A percentile compares a stretch with the other conserved stretches of the same genome.
Evolutionary conservation across 2,329 filamentous ascomycete species (phyloP).

Genomic region (Botrytis sinoallii): DNA sequence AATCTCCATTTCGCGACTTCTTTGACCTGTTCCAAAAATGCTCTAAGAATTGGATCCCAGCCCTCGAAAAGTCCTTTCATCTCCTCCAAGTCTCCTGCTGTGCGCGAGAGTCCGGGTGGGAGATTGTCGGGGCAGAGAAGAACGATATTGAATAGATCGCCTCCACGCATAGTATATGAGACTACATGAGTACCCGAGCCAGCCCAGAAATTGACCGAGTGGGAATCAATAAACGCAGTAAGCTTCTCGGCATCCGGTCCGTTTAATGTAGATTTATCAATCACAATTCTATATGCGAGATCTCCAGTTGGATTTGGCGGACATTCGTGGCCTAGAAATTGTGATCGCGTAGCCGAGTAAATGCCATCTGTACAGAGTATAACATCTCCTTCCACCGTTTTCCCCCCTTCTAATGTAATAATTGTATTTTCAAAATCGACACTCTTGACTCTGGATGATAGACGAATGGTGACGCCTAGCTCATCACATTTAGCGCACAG

Average conservation of each 20-base stretch:
- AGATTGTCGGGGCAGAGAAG: constrained; percentile 63
- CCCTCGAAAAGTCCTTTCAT: constrained; percentile 57
- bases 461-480: constrained; percentile 41
- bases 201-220: constrained; percentile 51
- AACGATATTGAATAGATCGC: constrained; percentile 63
- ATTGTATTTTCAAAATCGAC: constrained; percentile 29
- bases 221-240: constrained; percentile 40
- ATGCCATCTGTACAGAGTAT: constrained; percentile 63
- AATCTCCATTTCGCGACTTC: constrained; percentile 68
- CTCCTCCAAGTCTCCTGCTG: constrained; percentile 55
- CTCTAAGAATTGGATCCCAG: constrained; percentile 60
- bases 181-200: constrained; percentile 50
- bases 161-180: constrained; percentile 58
- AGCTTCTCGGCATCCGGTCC: constrained; percentile 48
- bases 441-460: constrained; percentile 39
- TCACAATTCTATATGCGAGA: constrained; percentile 61
- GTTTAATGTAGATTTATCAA: constrained; percentile 45
- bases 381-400: constrained; percentile 49
- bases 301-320: constrained; percentile 59
- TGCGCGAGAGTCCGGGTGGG: constrained; percentile 50
- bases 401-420: constrained; percentile 28
- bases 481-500: constrained; percentile 41
- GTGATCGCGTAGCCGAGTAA: constrained; percentile 56
- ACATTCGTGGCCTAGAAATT: constrained; percentile 46
- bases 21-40: constrained; percentile 49